phyloP scores from a whole-genome alignment of 1,284 basidiomycete species.

The Athelia psychrophila region DNA sequence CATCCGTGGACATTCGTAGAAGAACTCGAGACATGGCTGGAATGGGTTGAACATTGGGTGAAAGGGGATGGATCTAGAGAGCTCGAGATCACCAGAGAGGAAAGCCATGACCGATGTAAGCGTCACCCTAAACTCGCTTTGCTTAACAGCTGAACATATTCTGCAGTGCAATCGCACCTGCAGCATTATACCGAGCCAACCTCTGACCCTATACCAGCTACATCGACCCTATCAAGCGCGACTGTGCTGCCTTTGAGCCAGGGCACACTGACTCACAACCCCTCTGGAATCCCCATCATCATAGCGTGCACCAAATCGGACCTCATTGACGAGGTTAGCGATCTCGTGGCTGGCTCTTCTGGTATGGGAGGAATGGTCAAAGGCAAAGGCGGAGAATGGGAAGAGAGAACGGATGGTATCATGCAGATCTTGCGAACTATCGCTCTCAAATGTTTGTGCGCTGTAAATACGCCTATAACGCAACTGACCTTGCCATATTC shows the following conservation, averaged over 20 bases:
- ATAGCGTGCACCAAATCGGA: conserved; percentile 93
- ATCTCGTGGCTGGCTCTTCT: conserved; percentile 66
- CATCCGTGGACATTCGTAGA: conserved; percentile 88
- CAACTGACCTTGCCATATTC: conserved; percentile 3
- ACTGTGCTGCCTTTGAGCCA: conserved; percentile 76
- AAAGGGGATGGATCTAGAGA: conserved; percentile 68
- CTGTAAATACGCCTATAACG: conserved; percentile 1
- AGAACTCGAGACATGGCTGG: conserved; percentile 86
- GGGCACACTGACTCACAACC: conserved; percentile 80
- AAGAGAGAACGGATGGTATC: conserved; percentile 92
- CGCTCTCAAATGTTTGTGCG: conserved; percentile 82
- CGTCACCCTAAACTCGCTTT: conserved; percentile 15
- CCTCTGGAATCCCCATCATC: conserved; percentile 82
- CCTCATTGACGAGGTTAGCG: conserved; percentile 76
- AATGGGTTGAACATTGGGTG: conserved; percentile 81
- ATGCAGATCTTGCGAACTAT: conserved; percentile 94
- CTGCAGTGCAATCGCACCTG: conserved; percentile 79
- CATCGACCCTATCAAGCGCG: conserved; percentile 50
- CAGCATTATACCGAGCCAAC: conserved; percentile 89
- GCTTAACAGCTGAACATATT: conserved; percentile 10
- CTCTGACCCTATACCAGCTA: conserved; percentile 54
- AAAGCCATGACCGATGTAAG: conserved; percentile 82
- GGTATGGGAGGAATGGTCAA: conserved; percentile 83
- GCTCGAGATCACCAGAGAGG: conserved; percentile 68
- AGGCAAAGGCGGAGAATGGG: conserved; percentile 87